Conservation (phyloP, 225 moss, liverwort and hornwort genomes). For the Antitrichia curtipendula region DNA sequence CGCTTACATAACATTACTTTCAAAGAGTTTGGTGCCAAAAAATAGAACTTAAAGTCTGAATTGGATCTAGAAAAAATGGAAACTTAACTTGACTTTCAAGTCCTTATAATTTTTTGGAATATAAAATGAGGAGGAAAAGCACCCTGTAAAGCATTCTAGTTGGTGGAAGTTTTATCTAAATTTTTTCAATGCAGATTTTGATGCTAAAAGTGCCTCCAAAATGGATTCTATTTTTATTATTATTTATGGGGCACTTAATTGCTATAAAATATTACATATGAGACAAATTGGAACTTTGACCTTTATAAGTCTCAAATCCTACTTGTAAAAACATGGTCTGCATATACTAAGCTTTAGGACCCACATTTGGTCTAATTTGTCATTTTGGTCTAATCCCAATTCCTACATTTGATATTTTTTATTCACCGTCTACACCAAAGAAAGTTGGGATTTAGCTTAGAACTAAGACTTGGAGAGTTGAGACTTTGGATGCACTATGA, state of each 20-base stretch:
- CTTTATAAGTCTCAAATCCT: no score
- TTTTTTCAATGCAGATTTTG: background rate
- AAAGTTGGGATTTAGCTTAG: background rate
- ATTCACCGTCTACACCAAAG: background rate
- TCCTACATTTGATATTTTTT: background rate
- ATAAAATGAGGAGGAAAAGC: background rate
- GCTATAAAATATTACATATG: background rate
- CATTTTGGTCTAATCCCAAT: background rate
- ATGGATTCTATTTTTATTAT: background rate
- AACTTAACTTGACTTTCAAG: rapidly evolving
- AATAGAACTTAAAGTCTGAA: rapidly evolving
- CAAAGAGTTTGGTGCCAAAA: rapidly evolving
- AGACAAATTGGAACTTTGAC: background rate
- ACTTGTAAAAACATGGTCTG: background rate
- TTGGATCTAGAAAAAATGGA: rapidly evolving
- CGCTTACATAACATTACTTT: background rate
- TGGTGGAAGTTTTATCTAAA: background rate
- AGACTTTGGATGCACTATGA: rapidly evolving
- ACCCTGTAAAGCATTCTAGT: background rate
- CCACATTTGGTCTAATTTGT: background rate
- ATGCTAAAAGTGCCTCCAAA: background rate
- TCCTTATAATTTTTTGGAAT: background rate
- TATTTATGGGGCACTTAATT: rapidly evolving
- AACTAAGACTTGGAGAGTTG: rapidly evolving
- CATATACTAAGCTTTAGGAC: background rate